phyloP scores from a whole-genome alignment of 116 monocot species.

The Zostera marina region DNA sequence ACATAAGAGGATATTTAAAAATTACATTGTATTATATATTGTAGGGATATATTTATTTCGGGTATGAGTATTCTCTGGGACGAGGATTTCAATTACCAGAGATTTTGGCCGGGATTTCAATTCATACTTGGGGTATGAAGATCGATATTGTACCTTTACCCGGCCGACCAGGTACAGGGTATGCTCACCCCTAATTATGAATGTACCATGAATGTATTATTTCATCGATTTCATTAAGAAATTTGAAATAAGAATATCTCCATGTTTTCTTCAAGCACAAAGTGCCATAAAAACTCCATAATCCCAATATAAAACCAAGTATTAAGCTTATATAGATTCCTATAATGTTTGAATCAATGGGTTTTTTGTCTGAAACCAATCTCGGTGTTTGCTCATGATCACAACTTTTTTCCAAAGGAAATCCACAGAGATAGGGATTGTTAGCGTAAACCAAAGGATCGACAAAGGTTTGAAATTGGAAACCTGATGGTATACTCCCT shows the following conservation, averaged over 20 bases:
- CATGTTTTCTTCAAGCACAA: constrained; percentile 1
- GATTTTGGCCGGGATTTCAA: too few species aligned
- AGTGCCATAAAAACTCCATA: not conserved
- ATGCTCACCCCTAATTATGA: too few species aligned
- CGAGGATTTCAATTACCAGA: too few species aligned
- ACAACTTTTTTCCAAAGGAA: not conserved
- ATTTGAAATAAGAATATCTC: not conserved
- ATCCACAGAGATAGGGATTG: constrained; percentile 11
- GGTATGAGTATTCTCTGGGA: too few species aligned
- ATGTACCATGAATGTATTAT: not conserved
- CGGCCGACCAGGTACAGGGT: too few species aligned
- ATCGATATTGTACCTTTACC: too few species aligned
- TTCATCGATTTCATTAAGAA: not conserved
- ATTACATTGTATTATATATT: too few species aligned
- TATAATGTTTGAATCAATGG: not conserved
- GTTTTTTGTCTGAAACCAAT: not conserved
- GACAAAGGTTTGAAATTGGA: constrained; percentile 5
- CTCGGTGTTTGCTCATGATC: not conserved
- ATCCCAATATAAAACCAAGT: constrained; percentile 1
- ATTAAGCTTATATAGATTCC: not conserved
- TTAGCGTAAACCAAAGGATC: constrained; percentile 7
- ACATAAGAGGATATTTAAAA: too few species aligned
- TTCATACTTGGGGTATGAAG: too few species aligned
- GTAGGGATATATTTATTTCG: too few species aligned
- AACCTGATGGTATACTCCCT: constrained; percentile 6